Evolutionary conservation across 2,329 filamentous ascomycete genomes (phyloP), one percentile per base, ranked within the genome.

Genomic region (Rhynchosporium secalis): DNA sequence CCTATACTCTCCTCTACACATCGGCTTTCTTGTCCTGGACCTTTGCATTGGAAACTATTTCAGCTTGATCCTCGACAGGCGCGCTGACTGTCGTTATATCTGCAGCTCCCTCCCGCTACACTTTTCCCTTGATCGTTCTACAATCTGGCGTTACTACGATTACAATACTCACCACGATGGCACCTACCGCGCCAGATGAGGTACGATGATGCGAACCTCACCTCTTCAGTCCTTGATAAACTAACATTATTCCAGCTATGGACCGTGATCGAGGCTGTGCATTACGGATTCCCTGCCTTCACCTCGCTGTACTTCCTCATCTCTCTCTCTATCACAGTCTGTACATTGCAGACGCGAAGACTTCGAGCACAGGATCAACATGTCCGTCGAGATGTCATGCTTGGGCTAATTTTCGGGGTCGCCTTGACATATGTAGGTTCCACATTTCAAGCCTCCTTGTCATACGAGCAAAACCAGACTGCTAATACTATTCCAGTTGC

Each of bases 281-380:
- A 84, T 74, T 88, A 88, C 72, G 74, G 79, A 8, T 86, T 84
- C 66, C 86, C 87, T 10, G 77, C 81, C 9, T 62, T 78, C 26
- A 74, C 86, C 62, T 86, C 87, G 68, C 54, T 78, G 60, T 88
- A 83, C 74, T 89, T 86, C 72, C 72, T 82, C 56, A 65, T 79
- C 58, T 76, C 85, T 8, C 80, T 79, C 29, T 73, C 78, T 36
- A 67, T 84, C 57, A 81, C 81, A 3, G 75, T 82, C 43, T 85
- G 81, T 72, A 83, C 79, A 20, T 75, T 86, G 31, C 81, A 84
- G 67, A 80, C 80, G 77, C 73, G 69, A 71, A 75, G 12, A 68
- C 75, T 56, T 72, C 73, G 64, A 68, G 71, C 61, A 61, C 28
- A 76, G 68, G 67, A 72, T 70, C 62, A 76, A 46, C 75, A 78